phyloP scores from a whole-genome alignment of 306 rosid species.

The Albizia julibrissin region DNA sequence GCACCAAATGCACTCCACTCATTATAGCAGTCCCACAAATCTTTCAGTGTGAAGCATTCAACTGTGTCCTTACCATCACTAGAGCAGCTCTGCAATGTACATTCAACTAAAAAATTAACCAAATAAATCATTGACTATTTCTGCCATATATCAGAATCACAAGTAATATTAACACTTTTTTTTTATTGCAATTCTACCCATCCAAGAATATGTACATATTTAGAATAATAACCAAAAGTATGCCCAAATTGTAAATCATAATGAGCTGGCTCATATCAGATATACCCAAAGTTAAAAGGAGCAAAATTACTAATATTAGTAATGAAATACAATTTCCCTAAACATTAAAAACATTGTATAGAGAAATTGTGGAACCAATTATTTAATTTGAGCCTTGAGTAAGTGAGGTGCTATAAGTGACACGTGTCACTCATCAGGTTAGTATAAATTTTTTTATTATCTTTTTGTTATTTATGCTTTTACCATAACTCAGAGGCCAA shows the following conservation, averaged over 20 bases:
- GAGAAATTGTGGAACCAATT: background rate
- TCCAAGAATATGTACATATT: background rate
- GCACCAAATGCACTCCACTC: conserved; percentile 91
- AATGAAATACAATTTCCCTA: background rate
- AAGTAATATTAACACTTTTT: background rate
- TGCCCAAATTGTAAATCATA: conserved; percentile 4
- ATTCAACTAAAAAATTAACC: background rate
- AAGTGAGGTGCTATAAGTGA: background rate
- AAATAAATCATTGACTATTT: conserved; percentile 6
- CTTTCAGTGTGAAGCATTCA: conserved; percentile 57
- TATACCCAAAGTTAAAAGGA: conserved; percentile 11
- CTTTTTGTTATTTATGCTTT: background rate
- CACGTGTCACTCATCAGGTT: background rate
- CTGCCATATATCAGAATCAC: conserved; percentile 4
- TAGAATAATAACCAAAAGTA: conserved; percentile 2
- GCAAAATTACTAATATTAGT: background rate
- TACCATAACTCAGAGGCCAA: conserved; percentile 18
- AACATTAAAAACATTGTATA: background rate
- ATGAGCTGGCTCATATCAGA: background rate
- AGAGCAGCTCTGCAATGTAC: conserved; percentile 48
- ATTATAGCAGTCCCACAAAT: conserved; percentile 68
- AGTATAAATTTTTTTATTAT: background rate
- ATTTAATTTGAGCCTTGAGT: background rate
- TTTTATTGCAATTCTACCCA: background rate
- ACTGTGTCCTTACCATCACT: conserved; percentile 56